Evolutionary conservation across 495 filamentous ascomycete genomes (phyloP).

Genomic region (Thermothielavioides terrestris): DNA sequence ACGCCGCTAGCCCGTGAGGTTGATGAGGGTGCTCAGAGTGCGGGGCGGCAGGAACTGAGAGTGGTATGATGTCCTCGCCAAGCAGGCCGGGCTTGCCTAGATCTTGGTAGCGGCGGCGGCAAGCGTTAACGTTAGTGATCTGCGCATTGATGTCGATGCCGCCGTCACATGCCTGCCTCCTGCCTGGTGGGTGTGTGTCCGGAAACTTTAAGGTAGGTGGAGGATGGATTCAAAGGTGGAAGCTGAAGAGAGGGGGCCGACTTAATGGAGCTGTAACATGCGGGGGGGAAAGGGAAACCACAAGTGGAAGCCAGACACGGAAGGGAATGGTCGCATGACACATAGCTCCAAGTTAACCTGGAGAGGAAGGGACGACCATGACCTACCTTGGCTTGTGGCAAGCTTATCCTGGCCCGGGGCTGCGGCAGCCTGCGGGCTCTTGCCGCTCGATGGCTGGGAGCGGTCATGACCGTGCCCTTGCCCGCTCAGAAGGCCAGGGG

Average conservation of each 20-base stretch:
- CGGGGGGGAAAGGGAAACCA: too few relatives aligned
- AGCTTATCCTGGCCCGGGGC: too few relatives aligned
- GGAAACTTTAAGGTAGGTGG: too few relatives aligned
- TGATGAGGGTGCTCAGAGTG: conserved; percentile 12
- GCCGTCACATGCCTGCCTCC: not conserved
- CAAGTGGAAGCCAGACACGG: too few relatives aligned
- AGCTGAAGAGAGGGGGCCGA: too few relatives aligned
- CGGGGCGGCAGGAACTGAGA: conserved; percentile 19
- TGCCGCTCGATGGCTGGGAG: not conserved
- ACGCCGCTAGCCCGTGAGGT: conserved; percentile 8
- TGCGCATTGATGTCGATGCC: conserved; percentile 18
- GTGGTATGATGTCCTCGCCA: conserved; percentile 25
- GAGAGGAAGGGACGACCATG: too few relatives aligned
- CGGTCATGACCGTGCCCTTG: not conserved
- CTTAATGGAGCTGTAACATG: too few relatives aligned
- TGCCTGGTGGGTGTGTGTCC: not conserved
- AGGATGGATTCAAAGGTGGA: too few relatives aligned
- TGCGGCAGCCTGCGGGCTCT: too few relatives aligned
- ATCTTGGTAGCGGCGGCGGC: conserved; percentile 5
- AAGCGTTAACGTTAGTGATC: conserved; percentile 18
- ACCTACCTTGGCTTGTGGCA: too few relatives aligned
- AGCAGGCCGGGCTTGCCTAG: conserved; percentile 12
- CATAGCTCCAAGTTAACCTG: too few relatives aligned
- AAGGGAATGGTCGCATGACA: too few relatives aligned
- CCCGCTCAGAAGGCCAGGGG: conserved; percentile 5